Conservation (phyloP, 352 stramenopile genomes). For the Pythium plurisporium region DNA sequence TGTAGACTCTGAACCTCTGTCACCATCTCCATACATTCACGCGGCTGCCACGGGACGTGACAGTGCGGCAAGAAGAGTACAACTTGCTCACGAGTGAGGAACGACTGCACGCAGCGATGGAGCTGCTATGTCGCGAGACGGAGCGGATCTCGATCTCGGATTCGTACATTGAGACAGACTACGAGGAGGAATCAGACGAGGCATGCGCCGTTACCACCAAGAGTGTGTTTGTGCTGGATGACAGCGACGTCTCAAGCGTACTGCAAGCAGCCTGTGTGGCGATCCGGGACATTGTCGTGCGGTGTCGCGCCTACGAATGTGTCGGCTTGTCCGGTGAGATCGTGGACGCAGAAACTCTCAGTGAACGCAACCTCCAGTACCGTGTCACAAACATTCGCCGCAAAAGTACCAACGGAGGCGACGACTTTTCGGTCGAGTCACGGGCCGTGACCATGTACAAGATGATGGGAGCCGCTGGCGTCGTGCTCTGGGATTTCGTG, state of each 20-base stretch:
- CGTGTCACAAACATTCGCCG: conserved; percentile 2
- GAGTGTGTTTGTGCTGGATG: conserved; percentile 35
- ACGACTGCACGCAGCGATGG: conserved; percentile 2
- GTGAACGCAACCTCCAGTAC: conserved; percentile 8
- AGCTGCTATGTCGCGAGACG: conserved; percentile 13
- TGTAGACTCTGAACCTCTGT: conserved; percentile 15
- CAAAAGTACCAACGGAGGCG: neutral
- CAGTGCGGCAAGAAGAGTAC: conserved; percentile 7
- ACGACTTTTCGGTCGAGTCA: conserved; percentile 25
- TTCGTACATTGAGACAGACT: conserved; percentile 1
- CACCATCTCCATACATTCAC: conserved; percentile 22
- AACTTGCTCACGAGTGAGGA: neutral
- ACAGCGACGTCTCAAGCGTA: conserved; percentile 18
- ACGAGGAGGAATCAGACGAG: neutral
- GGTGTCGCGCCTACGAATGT: conserved; percentile 30
- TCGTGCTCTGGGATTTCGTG: conserved; percentile 32
- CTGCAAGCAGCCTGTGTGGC: conserved; percentile 25
- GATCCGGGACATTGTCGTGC: conserved; percentile 22
- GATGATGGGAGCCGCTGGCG: conserved; percentile 18
- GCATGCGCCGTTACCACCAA: conserved; percentile 26
- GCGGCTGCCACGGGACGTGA: conserved; percentile 6
- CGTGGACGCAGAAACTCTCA: conserved; percentile 6
- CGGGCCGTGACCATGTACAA: conserved; percentile 26
- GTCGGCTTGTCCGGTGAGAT: conserved; percentile 15
- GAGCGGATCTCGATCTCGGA: neutral